A percentile compares a stretch with the other conserved stretches of the same genome.
phyloP scores from a whole-genome alignment of 371 early-diverging fungal genomes.

The Mortierella sp. region DNA sequence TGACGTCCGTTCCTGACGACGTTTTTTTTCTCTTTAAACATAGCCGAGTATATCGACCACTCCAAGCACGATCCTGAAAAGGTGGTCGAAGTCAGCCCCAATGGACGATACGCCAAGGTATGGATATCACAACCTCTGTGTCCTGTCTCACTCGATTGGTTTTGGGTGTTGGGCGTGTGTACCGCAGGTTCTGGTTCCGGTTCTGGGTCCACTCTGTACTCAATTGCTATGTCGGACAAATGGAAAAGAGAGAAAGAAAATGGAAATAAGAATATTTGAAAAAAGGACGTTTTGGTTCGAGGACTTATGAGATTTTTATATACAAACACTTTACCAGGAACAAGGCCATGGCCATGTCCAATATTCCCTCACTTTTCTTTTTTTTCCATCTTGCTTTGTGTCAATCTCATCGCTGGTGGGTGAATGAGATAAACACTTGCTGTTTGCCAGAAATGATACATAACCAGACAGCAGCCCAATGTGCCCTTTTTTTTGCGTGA shows the following conservation, averaged over 20 bases:
- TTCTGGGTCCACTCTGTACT: not conserved
- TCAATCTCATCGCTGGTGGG: not conserved
- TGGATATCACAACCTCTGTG: not conserved
- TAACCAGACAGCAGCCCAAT: not conserved
- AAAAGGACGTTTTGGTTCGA: not conserved
- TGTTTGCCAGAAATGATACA: not conserved
- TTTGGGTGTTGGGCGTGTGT: not conserved
- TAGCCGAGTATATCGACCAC: conserved; percentile 57
- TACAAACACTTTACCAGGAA: not conserved
- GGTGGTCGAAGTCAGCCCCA: conserved; percentile 79
- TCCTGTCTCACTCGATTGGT: not conserved
- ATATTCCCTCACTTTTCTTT: conserved; percentile 17
- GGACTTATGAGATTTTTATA: conserved; percentile 11
- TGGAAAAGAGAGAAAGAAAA: conserved; percentile 11
- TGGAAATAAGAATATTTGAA: not conserved
- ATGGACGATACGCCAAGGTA: conserved; percentile 79
- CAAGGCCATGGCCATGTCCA: conserved; percentile 5
- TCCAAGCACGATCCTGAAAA: conserved; percentile 72
- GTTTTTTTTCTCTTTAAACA: not conserved
- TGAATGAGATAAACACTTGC: conserved; percentile 4
- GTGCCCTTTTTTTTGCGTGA: not conserved
- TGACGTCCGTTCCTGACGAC: not conserved
- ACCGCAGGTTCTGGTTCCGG: not conserved
- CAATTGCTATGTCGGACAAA: conserved; percentile 2
- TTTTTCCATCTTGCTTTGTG: not conserved